Evolutionary conservation across 2,329 filamentous ascomycete species (phyloP).

Genomic region (Scolecobasidium constrictum): DNA sequence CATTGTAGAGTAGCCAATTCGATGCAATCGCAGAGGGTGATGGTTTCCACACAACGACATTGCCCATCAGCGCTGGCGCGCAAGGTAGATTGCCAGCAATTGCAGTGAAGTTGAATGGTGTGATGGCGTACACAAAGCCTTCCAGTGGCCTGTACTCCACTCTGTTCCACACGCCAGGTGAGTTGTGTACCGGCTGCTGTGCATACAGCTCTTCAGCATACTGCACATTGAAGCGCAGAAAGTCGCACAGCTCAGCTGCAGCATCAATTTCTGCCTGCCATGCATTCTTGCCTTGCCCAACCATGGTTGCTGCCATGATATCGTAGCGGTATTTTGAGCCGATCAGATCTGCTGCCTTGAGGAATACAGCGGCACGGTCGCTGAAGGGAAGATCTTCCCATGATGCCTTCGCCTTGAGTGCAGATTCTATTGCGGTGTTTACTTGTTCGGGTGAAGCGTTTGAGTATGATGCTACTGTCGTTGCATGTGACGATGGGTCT

Average conservation of each 20-base stretch:
- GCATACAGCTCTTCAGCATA: constrained; percentile 87
- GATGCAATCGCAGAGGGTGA: constrained; percentile 79
- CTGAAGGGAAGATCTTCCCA: constrained; percentile 85
- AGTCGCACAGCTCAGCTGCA: constrained; percentile 85
- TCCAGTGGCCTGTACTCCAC: constrained; percentile 83
- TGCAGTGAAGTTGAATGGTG: constrained; percentile 95
- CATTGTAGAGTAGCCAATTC: constrained; percentile 83
- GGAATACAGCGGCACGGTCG: constrained; percentile 84
- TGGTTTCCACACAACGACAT: constrained; percentile 97
- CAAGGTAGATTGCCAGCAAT: constrained; percentile 81
- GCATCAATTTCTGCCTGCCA: constrained; percentile 99
- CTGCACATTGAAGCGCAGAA: constrained; percentile 86
- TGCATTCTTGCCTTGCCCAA: constrained; percentile 95
- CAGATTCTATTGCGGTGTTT: constrained; percentile 67
- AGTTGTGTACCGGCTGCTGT: constrained; percentile 76
- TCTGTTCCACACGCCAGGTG: constrained; percentile 81
- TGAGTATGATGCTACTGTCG: constrained; percentile 72
- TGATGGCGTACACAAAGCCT: constrained; percentile 90
- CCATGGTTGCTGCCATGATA: constrained; percentile 90
- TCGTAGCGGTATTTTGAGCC: constrained; percentile 91
- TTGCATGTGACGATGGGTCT: constrained; percentile 72
- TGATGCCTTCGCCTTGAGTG: constrained; percentile 70
- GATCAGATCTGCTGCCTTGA: constrained; percentile 90
- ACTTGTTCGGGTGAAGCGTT: constrained; percentile 70
- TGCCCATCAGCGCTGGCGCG: constrained; percentile 79